phyloP scores from a whole-genome alignment of 768 basidiomycete genomes.

The Kondoa malvinella region DNA sequence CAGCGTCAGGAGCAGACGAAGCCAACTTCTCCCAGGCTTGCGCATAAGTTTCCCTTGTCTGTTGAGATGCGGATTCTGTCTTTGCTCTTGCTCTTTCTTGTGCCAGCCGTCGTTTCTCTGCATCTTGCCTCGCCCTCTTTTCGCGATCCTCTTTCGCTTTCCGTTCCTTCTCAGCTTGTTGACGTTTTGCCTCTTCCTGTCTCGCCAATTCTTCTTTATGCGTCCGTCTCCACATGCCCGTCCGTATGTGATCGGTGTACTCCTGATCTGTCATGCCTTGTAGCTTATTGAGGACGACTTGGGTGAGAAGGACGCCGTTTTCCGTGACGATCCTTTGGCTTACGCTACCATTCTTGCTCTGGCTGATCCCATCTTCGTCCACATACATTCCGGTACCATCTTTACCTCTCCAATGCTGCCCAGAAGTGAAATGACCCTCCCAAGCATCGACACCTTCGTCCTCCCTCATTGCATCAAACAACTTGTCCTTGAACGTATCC shows the following conservation, averaged over 20 bases:
- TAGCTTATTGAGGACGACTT: constrained; percentile 7
- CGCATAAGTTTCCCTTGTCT: constrained; percentile 12
- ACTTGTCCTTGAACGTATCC: constrained; percentile 10
- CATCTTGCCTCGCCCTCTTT: constrained; percentile 10
- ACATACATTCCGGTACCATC: not conserved
- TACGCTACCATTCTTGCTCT: constrained; percentile 1
- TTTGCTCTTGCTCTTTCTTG: constrained; percentile 13
- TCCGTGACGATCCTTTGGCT: constrained; percentile 11
- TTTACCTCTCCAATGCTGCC: not conserved
- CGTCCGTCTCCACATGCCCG: constrained; percentile 23
- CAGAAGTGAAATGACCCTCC: not conserved
- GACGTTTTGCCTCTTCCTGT: constrained; percentile 9
- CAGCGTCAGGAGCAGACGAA: constrained; percentile 5
- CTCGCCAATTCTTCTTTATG: constrained; percentile 23
- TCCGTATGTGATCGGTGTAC: constrained; percentile 25
- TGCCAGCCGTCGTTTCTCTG: constrained; percentile 12
- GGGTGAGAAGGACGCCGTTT: constrained; percentile 12
- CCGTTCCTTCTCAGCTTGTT: constrained; percentile 8
- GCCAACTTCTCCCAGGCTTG: constrained; percentile 16
- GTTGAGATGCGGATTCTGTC: constrained; percentile 4
- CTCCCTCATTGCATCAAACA: constrained; percentile 17
- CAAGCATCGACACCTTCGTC: constrained; percentile 17
- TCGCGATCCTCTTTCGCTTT: constrained; percentile 12
- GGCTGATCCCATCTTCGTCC: not conserved
- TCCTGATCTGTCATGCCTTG: constrained; percentile 26